These are phyloP conservation scores for Carex scoparia DNA, from an alignment of 176 grass and related monocot species.

Conservation along the genomic window DNA sequence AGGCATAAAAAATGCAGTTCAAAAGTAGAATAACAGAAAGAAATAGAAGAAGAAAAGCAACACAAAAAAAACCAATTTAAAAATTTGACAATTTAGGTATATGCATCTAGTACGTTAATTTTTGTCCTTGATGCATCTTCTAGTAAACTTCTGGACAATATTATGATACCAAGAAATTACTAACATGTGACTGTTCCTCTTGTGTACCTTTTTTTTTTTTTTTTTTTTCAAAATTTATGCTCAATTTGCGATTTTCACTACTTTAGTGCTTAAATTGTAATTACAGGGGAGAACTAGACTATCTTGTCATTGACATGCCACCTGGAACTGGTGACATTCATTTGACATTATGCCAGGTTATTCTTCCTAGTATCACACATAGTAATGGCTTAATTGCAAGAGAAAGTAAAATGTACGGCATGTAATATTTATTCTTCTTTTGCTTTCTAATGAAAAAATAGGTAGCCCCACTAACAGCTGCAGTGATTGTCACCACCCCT, in stretches of 20 bases:
- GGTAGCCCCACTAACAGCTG: constrained; percentile 91
- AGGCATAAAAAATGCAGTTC: background rate
- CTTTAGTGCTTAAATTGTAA: constrained; percentile 23
- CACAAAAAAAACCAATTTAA: background rate
- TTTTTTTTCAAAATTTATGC: background rate
- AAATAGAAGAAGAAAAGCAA: too few species aligned
- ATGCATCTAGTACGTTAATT: background rate
- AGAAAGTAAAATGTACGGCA: background rate
- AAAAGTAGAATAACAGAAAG: background rate
- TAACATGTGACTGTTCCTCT: constrained; percentile 1
- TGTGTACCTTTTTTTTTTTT: background rate
- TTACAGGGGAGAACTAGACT: constrained; percentile 89
- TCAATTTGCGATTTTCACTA: background rate
- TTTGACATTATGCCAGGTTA: constrained; percentile 91
- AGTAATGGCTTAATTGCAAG: constrained; percentile 9
- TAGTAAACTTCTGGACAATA: background rate
- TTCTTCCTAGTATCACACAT: constrained; percentile 21
- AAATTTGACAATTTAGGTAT: background rate
- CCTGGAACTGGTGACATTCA: constrained; percentile 99
- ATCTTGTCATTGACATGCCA: constrained; percentile 97
- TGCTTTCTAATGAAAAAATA: constrained; percentile 27
- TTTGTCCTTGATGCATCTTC: background rate
- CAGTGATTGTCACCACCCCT: constrained; percentile 95
- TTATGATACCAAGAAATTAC: constrained; percentile 12
- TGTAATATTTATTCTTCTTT: background rate